Conservation (phyloP, 805 yeast genomes). For the Ogataea polymorpha region DNA sequence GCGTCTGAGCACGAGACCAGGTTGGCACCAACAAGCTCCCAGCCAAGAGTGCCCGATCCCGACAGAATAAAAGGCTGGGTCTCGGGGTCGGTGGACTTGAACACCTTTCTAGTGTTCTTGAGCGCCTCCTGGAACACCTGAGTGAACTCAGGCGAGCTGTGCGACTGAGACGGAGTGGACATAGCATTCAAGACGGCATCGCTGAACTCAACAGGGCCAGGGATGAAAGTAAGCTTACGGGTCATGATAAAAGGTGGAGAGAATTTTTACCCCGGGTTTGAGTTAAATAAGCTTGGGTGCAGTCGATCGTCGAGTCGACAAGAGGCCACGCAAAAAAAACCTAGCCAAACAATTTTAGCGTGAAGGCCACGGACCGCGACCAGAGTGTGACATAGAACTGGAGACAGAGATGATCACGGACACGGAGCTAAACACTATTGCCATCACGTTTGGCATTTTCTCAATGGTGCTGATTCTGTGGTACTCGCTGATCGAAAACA, state of each 20-base stretch:
- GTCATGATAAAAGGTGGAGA: constrained; percentile 18
- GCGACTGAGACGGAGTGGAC: constrained; percentile 84
- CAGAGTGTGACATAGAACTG: no score
- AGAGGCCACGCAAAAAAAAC: background rate
- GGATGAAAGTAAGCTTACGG: constrained; percentile 34
- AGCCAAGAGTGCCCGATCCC: constrained; percentile 93
- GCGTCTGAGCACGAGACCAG: constrained; percentile 62
- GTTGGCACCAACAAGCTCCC: constrained; percentile 88
- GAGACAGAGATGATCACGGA: constrained; percentile 68
- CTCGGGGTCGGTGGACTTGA: constrained; percentile 61
- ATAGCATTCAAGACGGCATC: constrained; percentile 75
- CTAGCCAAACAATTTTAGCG: background rate
- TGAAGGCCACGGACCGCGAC: no score
- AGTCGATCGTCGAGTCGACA: constrained; percentile 1
- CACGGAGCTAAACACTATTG: constrained; percentile 70
- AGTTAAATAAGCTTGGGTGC: background rate
- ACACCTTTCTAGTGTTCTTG: constrained; percentile 65
- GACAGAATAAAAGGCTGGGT: constrained; percentile 80
- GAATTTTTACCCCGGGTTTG: constrained; percentile 5
- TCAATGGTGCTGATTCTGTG: constrained; percentile 69
- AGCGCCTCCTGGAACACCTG: constrained; percentile 68
- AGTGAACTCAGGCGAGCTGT: constrained; percentile 82
- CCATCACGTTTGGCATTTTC: constrained; percentile 67
- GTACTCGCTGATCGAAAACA: constrained; percentile 48
- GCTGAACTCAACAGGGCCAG: constrained; percentile 50